Conservation (phyloP, 2,329 filamentous ascomycete genomes). For the Arthrinium puccinioides region DNA sequence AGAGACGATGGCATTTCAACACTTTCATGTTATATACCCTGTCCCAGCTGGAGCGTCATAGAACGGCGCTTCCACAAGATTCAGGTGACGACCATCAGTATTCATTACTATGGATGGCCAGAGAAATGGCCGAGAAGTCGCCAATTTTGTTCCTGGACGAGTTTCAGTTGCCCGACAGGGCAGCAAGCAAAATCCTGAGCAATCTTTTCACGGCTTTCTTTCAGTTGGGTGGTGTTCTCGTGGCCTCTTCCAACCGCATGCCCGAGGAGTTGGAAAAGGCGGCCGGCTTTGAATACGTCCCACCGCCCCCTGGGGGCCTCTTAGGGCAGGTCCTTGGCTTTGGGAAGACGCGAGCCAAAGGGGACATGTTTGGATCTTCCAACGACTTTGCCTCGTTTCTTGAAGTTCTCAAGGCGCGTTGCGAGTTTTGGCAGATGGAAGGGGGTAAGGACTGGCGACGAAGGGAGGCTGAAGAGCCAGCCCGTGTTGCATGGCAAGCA, state of each 20-base stretch:
- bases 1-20: constrained; percentile 75
- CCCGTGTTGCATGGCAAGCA: no score
- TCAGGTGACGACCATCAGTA: constrained; percentile 42
- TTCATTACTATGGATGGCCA: constrained; percentile 66
- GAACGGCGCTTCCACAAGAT: constrained; percentile 29
- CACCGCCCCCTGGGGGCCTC: constrained; percentile 42
- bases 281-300: constrained; percentile 59
- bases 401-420: constrained; percentile 68
- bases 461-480: constrained; percentile 37
- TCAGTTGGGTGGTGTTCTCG: constrained; percentile 70
- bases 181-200: constrained; percentile 70
- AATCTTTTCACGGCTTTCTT: constrained; percentile 76
- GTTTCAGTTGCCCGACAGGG: constrained; percentile 75
- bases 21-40: constrained; percentile 78
- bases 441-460: constrained; percentile 65
- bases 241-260: constrained; percentile 78
- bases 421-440: constrained; percentile 81
- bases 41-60: constrained; percentile 61
- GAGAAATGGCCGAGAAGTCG: constrained; percentile 66
- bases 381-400: constrained; percentile 73
- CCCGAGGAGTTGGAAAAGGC: constrained; percentile 75
- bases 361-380: constrained; percentile 49
- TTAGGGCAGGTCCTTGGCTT: constrained; percentile 41
- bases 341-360: constrained; percentile 25
- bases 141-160: constrained; percentile 77